Percentiles rank a stretch among this genome's conserved stretches.
Conservation (phyloP, 805 yeast species). For the Myxozyma sirexii region DNA sequence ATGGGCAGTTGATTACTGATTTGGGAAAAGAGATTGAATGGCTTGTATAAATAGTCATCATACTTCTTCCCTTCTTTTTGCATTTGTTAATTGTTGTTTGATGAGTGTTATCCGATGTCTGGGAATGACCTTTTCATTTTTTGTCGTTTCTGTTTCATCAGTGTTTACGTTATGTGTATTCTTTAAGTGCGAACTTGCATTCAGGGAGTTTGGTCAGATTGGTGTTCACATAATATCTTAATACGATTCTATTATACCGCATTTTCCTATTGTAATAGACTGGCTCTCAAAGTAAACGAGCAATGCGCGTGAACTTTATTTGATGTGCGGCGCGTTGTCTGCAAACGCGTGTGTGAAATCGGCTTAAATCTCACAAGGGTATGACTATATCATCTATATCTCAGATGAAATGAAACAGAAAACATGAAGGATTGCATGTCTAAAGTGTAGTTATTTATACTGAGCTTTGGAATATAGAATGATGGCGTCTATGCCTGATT, state of each 20-base stretch:
- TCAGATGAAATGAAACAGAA: too few relatives aligned
- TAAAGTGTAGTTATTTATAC: background rate
- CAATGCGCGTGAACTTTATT: background rate
- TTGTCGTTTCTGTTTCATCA: background rate
- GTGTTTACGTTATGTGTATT: background rate
- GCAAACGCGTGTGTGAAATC: too few relatives aligned
- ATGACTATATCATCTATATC: too few relatives aligned
- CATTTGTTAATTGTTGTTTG: background rate
- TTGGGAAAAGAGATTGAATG: background rate
- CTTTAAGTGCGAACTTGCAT: background rate
- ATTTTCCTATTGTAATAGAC: too few relatives aligned
- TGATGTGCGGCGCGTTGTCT: too few relatives aligned
- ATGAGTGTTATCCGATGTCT: background rate
- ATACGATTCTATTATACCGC: too few relatives aligned
- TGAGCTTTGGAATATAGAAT: background rate
- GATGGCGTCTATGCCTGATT: constrained; percentile 2
- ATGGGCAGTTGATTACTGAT: constrained; percentile 36
- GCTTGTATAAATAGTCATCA: too few relatives aligned
- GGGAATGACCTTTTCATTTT: too few relatives aligned
- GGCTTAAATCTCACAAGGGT: too few relatives aligned
- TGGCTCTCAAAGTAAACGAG: too few relatives aligned
- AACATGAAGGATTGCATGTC: too few relatives aligned
- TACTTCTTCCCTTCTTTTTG: background rate
- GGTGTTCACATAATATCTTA: background rate
- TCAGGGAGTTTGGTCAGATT: background rate